Evolutionary conservation across 495 filamentous ascomycete genomes (phyloP).

Genomic region (Chaetomidium leptoderma): DNA sequence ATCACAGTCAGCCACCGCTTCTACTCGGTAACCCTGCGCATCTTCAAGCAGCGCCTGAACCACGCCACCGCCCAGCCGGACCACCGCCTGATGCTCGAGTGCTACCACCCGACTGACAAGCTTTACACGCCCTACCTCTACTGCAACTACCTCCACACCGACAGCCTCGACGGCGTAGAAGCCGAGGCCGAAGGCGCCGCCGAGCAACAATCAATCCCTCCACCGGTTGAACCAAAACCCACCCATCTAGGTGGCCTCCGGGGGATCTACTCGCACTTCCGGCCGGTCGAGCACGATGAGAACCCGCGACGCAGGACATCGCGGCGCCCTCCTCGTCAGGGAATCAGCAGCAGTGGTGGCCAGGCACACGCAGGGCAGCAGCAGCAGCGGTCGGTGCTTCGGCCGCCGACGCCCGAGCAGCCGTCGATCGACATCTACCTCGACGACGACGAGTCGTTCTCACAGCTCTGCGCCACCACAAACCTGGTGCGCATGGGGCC

Average conservation of each 20-base stretch:
- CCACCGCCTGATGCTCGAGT: slow-evolving; percentile 68
- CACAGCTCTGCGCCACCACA: slow-evolving; percentile 62
- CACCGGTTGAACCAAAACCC: background rate
- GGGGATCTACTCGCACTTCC: slow-evolving; percentile 53
- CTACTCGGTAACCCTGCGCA: slow-evolving; percentile 60
- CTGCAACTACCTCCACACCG: slow-evolving; percentile 62
- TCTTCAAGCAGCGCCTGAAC: slow-evolving; percentile 62
- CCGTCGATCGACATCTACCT: slow-evolving; percentile 59
- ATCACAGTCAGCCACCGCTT: slow-evolving; percentile 61
- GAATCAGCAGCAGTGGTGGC: background rate
- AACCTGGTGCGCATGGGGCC: slow-evolving; percentile 65
- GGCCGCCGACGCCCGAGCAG: too few species aligned
- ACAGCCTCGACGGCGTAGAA: slow-evolving; percentile 43
- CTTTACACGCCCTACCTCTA: slow-evolving; percentile 63
- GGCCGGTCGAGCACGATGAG: slow-evolving; percentile 50
- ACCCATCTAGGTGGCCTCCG: slow-evolving; percentile 23
- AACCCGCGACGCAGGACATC: slow-evolving; percentile 20
- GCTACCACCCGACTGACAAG: slow-evolving; percentile 68
- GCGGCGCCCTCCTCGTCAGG: slow-evolving; percentile 16
- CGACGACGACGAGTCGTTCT: slow-evolving; percentile 64
- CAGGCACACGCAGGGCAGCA: slow-evolving; percentile 22
- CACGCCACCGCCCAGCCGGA: slow-evolving; percentile 52
- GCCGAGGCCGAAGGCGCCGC: slow-evolving; percentile 33
- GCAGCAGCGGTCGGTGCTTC: too few species aligned
- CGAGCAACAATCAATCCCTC: background rate